Evolutionary conservation across 768 basidiomycete genomes (phyloP).

Genomic region (Punctularia strigosozonata): DNA sequence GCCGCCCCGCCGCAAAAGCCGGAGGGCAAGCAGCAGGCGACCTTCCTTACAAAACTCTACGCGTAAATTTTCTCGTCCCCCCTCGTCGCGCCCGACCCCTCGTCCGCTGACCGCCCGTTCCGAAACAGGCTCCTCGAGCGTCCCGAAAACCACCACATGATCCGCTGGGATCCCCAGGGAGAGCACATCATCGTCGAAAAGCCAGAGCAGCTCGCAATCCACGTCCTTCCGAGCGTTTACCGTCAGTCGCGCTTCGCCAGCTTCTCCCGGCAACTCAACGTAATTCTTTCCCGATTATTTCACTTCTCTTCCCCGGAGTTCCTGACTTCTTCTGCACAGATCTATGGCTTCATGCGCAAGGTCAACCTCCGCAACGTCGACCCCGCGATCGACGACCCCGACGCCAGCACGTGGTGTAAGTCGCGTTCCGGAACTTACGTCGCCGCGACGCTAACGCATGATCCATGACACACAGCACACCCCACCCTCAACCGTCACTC

Average conservation of each 20-base stretch:
- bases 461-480: slow-evolving; percentile 44
- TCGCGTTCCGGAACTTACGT: slow-evolving; percentile 14
- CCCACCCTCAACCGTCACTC: slow-evolving; percentile 88
- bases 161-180: slow-evolving; percentile 89
- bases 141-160: slow-evolving; percentile 92
- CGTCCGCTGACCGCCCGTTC: slow-evolving; percentile 12
- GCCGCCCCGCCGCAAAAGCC: slow-evolving; percentile 41
- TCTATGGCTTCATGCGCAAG: slow-evolving; percentile 98
- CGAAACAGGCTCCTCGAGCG: slow-evolving; percentile 67
- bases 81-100: neutral
- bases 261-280: slow-evolving; percentile 96
- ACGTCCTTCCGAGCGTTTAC: slow-evolving; percentile 89
- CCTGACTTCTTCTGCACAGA: slow-evolving; percentile 32
- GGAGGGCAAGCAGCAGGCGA: slow-evolving; percentile 74
- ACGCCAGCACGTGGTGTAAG: slow-evolving; percentile 96
- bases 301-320: slow-evolving; percentile 4
- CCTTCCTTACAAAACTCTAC: slow-evolving; percentile 96
- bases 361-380: slow-evolving; percentile 93
- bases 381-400: slow-evolving; percentile 89
- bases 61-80: slow-evolving; percentile 33
- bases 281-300: slow-evolving; percentile 28
- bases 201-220: slow-evolving; percentile 86
- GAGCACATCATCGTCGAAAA: slow-evolving; percentile 93
- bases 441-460: slow-evolving; percentile 10
- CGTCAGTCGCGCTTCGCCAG: slow-evolving; percentile 94